Evolutionary conservation across 1,139 yeast species (phyloP), one percentile per base, ranked within the genome.

Genomic region (Saccharomyces hybrid): DNA sequence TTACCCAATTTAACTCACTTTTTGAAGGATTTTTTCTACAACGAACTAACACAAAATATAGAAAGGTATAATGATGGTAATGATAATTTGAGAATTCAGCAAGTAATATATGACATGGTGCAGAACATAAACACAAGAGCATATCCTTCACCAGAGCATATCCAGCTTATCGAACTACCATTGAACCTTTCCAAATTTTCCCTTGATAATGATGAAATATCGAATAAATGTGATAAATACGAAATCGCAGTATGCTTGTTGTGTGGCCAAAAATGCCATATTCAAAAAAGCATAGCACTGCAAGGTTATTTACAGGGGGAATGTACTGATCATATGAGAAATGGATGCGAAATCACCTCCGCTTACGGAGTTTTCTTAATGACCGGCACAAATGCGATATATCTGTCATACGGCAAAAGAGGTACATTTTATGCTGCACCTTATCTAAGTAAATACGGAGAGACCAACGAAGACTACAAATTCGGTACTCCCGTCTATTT

Each of bases 391-490:
- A 80, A 89, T 60, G 76, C 88, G n/a, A 69, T 88, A 38, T 72
- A 65, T 47, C 69, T 93, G 53, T 80, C 86, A 60, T 80, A 81
- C 52, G 87, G 86, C 0, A 76, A 78, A 56, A 57, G 69, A 51
- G 99, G 99, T 0, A 83, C 96, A 0, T 91, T 91, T 67, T 78
- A 82, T 58, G 84, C 83, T 47, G 87, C 96, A 1, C 99, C 98
- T 0, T 93, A 84, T 66, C 72, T 88, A 48, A 97, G 91, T 68
- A 77, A 79, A 49, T 96, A 89, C 69, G 98, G 98, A 0, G 98
- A 91, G 64, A 71, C 83, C 14, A 91, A 91, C 50, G 86, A 83
- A 50, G 95, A 87, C 50, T 73, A 81, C 46, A 85, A 87, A 61
- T 81, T 84, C 53, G 85, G 86, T 0, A 81, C 88, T 54, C 88